Percentiles rank a stretch among this genome's conserved stretches.
These are phyloP conservation scores for Fomitopsis pinicola DNA, from an alignment of 1,284 basidiomycete species.

Conservation along the genomic window DNA sequence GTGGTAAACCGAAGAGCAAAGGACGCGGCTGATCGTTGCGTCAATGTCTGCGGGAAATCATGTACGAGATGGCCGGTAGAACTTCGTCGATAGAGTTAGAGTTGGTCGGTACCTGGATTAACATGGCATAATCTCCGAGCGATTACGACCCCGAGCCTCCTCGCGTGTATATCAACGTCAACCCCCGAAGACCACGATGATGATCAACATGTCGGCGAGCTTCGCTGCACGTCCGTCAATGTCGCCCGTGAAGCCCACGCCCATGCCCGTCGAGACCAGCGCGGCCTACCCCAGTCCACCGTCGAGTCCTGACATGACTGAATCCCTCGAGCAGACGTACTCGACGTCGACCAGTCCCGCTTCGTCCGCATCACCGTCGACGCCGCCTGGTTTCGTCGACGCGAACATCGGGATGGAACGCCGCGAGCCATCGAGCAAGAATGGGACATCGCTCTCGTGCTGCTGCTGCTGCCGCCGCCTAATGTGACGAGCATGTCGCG, in stretches of 20 bases:
- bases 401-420: constrained; percentile 39
- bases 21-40: too few species aligned
- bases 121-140: too few species aligned
- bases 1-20: too few species aligned
- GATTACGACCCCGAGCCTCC: too few species aligned
- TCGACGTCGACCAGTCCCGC: constrained; percentile 50
- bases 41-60: too few species aligned
- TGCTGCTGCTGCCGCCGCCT: constrained; percentile 15
- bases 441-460: constrained; percentile 2
- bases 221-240: constrained; percentile 42
- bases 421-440: constrained; percentile 22
- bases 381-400: constrained; percentile 46
- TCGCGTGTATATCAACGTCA: too few species aligned
- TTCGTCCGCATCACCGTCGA: constrained; percentile 50
- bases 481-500: constrained; percentile 25
- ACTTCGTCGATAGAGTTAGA: too few species aligned
- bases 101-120: too few species aligned
- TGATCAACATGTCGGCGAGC: constrained; percentile 36
- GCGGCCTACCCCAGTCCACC: constrained; percentile 22
- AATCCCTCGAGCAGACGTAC: constrained; percentile 44
- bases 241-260: constrained; percentile 32
- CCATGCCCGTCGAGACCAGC: constrained; percentile 1
- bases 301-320: constrained; percentile 34
- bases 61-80: too few species aligned
- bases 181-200: too few species aligned